phyloP scores from a whole-genome alignment of 305 asterid genomes.

The Fraxinus baroniana region DNA sequence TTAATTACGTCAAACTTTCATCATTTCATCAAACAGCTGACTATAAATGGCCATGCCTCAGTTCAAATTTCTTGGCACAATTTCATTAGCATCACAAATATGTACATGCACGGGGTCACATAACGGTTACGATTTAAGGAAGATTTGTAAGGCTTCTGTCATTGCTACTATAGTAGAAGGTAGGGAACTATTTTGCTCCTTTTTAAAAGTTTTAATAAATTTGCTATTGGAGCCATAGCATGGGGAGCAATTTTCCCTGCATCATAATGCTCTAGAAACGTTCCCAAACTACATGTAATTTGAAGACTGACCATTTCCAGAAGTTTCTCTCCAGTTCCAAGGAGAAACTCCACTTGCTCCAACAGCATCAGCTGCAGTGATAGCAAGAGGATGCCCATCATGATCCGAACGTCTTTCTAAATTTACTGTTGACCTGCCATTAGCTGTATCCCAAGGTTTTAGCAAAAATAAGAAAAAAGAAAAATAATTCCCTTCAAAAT shows the following conservation, averaged over 20 bases:
- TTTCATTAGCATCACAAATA: neutral
- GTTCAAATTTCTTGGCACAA: neutral
- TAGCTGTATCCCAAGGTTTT: conserved; percentile 47
- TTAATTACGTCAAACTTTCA: neutral
- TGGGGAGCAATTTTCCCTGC: neutral
- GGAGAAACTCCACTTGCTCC: conserved; percentile 78
- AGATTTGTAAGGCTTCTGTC: neutral
- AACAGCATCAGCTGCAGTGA: conserved; percentile 76
- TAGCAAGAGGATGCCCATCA: conserved; percentile 85
- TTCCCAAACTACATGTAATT: neutral
- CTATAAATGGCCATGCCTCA: neutral
- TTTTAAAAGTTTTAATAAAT: neutral
- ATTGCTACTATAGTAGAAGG: neutral
- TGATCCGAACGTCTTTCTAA: conserved; percentile 76
- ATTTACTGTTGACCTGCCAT: conserved; percentile 65
- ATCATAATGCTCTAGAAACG: neutral
- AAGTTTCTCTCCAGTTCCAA: conserved; percentile 87
- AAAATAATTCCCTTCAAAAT: neutral
- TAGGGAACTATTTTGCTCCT: neutral
- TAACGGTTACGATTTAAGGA: neutral
- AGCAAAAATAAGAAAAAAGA: neutral
- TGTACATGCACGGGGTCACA: neutral
- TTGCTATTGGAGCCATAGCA: neutral
- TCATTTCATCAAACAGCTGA: neutral
- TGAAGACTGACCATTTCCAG: conserved; percentile 61